Evolutionary conservation across 2,329 filamentous ascomycete species (phyloP).

Genomic region (Zymoseptoria crescenta): DNA sequence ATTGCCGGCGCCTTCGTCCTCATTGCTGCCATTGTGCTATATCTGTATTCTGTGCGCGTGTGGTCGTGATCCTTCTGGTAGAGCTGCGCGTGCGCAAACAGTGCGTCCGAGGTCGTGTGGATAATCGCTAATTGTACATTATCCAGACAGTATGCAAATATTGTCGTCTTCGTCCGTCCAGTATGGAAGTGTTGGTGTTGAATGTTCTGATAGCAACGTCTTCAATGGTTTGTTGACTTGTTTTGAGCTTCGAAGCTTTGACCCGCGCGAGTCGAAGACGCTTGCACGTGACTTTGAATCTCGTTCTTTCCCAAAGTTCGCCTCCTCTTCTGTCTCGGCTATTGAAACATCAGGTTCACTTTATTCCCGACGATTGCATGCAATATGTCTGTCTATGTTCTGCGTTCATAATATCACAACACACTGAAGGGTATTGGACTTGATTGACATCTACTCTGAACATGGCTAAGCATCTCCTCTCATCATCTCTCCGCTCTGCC

Average conservation of each 20-base stretch:
- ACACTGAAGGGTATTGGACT: not conserved
- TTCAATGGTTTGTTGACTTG: constrained; percentile 1
- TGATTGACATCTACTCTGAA: not conserved
- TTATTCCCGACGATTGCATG: not conserved
- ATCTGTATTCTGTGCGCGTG: constrained; percentile 3
- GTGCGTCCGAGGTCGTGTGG: constrained; percentile 5
- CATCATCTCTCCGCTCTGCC: constrained; percentile 11
- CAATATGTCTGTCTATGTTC: not conserved
- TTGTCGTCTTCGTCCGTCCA: constrained; percentile 7
- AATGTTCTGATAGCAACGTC: constrained; percentile 2
- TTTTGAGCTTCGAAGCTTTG: not conserved
- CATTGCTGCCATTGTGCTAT: constrained; percentile 19
- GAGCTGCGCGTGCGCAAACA: constrained; percentile 1
- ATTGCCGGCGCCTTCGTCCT: constrained; percentile 22
- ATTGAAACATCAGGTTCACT: too few relatives aligned
- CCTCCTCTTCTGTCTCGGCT: not conserved
- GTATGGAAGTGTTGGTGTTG: constrained; percentile 6
- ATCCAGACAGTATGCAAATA: constrained; percentile 1
- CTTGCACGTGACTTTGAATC: too few relatives aligned
- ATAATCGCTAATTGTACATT: constrained; percentile 15
- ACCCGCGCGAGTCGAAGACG: too few relatives aligned
- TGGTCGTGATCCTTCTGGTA: constrained; percentile 9
- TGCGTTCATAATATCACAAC: not conserved
- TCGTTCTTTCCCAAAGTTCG: not conserved
- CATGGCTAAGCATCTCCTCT: constrained; percentile 17